phyloP scores from a whole-genome alignment of 2,329 filamentous ascomycete genomes.

The Epichloe uncinata region DNA sequence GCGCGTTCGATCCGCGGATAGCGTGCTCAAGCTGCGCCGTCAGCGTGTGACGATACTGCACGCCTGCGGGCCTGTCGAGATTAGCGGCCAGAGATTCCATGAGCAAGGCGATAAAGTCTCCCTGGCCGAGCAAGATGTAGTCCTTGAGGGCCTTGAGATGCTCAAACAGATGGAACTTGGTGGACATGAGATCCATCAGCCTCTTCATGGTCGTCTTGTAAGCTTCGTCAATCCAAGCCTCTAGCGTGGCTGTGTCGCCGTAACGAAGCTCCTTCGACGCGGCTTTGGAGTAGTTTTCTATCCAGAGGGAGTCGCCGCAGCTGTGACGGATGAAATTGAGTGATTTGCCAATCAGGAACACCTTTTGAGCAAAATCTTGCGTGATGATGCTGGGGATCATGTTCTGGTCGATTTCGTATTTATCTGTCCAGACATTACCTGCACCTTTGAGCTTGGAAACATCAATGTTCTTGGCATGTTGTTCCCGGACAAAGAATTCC shows the following conservation, averaged over 20 bases:
- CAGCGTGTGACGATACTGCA: conserved; percentile 89
- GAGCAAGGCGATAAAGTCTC: conserved; percentile 90
- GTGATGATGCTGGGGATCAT: conserved; percentile 94
- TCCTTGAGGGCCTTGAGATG: conserved; percentile 87
- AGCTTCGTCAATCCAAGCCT: conserved; percentile 88
- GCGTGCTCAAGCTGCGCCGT: conserved; percentile 98
- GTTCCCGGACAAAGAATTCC: conserved; percentile 91
- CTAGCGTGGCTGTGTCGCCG: conserved; percentile 81
- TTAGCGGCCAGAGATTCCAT: conserved; percentile 95
- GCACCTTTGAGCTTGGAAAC: conserved; percentile 45
- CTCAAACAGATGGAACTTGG: conserved; percentile 88
- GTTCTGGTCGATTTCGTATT: conserved; percentile 71
- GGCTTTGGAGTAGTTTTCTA: conserved; percentile 86
- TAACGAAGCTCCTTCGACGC: conserved; percentile 87
- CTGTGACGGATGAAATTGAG: conserved; percentile 96
- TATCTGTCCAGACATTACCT: conserved; percentile 95
- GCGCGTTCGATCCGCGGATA: conserved; percentile 91
- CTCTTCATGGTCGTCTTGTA: conserved; percentile 98
- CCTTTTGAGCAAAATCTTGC: conserved; percentile 84
- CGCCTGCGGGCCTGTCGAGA: conserved; percentile 87
- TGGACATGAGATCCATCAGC: conserved; percentile 82
- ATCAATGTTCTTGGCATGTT: conserved; percentile 39
- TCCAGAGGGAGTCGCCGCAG: conserved; percentile 83
- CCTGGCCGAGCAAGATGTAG: conserved; percentile 87
- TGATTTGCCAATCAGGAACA: conserved; percentile 94